These are phyloP conservation scores for Ploettnerulaceae sp. DNA, from an alignment of 2,329 filamentous ascomycete species.

Conservation along the genomic window DNA sequence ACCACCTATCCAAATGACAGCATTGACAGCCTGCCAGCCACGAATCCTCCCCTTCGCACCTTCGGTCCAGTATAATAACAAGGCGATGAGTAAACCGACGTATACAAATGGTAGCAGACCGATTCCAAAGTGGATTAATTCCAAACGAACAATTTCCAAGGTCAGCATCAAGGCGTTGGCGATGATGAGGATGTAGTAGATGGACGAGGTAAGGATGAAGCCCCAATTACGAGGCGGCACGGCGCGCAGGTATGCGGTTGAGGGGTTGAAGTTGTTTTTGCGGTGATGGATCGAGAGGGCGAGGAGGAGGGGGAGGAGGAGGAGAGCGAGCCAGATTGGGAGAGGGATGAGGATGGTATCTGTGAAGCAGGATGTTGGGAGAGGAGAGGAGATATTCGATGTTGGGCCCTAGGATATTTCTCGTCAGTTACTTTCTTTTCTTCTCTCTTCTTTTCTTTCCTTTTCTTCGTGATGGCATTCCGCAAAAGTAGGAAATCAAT, in stretches of 20 bases:
- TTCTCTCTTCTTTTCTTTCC: neutral
- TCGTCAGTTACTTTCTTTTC: no score
- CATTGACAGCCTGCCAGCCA: conserved; percentile 29
- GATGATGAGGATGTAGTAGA: conserved; percentile 34
- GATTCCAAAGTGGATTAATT: conserved; percentile 32
- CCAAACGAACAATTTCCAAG: conserved; percentile 34
- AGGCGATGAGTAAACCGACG: conserved; percentile 30
- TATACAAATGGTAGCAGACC: conserved; percentile 35
- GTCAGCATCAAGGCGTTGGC: conserved; percentile 33
- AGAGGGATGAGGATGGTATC: conserved; percentile 36
- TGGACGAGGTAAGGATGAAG: conserved; percentile 15
- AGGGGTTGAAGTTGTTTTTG: conserved; percentile 22
- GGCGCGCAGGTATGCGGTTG: conserved; percentile 22
- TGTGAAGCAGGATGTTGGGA: conserved; percentile 36
- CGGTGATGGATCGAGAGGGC: conserved; percentile 19
- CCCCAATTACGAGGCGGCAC: conserved; percentile 10
- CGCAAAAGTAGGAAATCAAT: no score
- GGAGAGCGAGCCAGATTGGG: conserved; percentile 33
- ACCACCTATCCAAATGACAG: conserved; percentile 32
- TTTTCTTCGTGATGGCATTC: no score
- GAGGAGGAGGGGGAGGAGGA: conserved; percentile 28
- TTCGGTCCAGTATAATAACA: conserved; percentile 25
- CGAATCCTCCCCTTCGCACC: conserved; percentile 21
- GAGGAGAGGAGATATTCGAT: conserved; percentile 32
- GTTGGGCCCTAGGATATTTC: conserved; percentile 28